Evolutionary conservation across 1,139 yeast genomes (phyloP), one percentile per base, ranked within the genome.

Genomic region (Yamadazyma trypodendri): DNA sequence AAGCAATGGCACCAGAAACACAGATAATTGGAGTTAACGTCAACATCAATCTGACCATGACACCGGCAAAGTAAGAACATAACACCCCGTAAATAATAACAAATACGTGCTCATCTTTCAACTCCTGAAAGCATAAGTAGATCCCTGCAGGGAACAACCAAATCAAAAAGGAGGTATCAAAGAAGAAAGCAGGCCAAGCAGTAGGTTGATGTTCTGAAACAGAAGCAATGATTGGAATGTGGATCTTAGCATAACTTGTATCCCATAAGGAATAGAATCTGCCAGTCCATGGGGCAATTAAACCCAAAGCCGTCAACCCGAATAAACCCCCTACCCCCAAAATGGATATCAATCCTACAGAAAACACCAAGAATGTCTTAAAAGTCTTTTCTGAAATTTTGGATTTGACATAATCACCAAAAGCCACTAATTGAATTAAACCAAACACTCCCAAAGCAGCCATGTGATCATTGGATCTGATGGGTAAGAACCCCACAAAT

Each of bases 171-270:
- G 82, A 86, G 36, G 94, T 83, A 61, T 94, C 99, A 61, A 92
- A 88, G 75, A 88, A 92, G 65, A 92, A 94, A 9, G 97, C 81
- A 11, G 98, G 96, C 99, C 99, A 94, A 10, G 98, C 96, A 17
- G 98, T 92, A 42, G 99, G 99, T 71, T 94, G 99, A 72, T 94
- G 99, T 68, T 94, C 99, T 11, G 96, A 87, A 36, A 94, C 99
- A 2, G 97, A 90, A 1, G 98, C 98, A 64, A 94, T 94, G 58
- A 94, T 94, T 37, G 99, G 99, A 54, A 94, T 94, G 61, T 94
- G 98, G 49, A 92, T 86, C 70, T 89, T 92, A 46, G 99, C 99
- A 56, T 94, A 94, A 59, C 78, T 85, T 4, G 98, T 92, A 61
- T 94, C 98, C 98, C 98, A 94, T 50, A 94, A 71, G 4, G 97